Conservation (phyloP, 305 asterid species). For the Lippia alba region DNA sequence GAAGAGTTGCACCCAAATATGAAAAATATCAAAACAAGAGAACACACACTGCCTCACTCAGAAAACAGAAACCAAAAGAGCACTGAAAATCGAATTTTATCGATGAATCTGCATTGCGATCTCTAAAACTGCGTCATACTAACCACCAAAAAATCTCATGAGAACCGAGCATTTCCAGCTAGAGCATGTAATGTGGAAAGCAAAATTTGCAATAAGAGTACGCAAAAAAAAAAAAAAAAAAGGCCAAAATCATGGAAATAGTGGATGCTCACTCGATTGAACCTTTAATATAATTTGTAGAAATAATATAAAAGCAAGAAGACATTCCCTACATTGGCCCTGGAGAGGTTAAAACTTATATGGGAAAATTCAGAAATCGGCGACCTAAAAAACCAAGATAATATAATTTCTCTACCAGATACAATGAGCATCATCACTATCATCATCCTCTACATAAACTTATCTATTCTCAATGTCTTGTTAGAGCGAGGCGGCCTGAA, state of each 20-base stretch:
- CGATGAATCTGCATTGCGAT: too few species aligned
- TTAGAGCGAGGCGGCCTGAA: conserved; percentile 56
- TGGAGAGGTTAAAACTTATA: conserved; percentile 18
- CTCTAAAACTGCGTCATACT: too few species aligned
- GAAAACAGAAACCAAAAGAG: too few species aligned
- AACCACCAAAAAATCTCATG: neutral
- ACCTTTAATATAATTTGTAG: conserved; percentile 18
- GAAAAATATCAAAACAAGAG: too few species aligned
- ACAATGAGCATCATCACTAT: conserved; percentile 35
- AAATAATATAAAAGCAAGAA: conserved; percentile 10
- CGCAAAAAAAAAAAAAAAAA: too few species aligned
- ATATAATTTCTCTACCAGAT: conserved; percentile 39
- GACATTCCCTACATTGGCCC: conserved; percentile 19
- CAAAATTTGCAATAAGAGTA: neutral
- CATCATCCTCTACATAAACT: conserved; percentile 45
- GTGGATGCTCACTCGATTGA: conserved; percentile 17
- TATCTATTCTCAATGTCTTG: conserved; percentile 46
- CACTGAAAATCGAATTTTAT: too few species aligned
- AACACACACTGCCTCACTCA: too few species aligned
- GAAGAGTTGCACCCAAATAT: too few species aligned
- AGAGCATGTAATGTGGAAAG: neutral
- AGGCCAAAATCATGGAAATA: neutral
- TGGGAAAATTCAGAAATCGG: conserved; percentile 15
- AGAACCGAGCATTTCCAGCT: neutral
- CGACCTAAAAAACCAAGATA: conserved; percentile 34